These are phyloP conservation scores for Astrephomene gubernaculifera DNA, from an alignment of 139 green algal species.

Conservation along the genomic window DNA sequence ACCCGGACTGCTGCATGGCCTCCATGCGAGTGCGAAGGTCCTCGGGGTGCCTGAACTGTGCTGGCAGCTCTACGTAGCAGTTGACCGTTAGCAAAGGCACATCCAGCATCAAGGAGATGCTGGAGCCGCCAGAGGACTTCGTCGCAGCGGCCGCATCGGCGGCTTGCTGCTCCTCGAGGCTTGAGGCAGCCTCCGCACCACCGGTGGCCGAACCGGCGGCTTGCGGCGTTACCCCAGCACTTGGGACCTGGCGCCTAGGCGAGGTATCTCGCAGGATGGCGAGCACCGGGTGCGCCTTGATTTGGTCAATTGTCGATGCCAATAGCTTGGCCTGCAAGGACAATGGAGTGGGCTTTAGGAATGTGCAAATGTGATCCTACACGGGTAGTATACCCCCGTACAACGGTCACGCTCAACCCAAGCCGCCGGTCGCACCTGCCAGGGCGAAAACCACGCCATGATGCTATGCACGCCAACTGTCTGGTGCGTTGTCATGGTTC, in stretches of 20 bases:
- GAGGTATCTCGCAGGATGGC: too few species aligned
- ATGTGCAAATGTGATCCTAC: too few species aligned
- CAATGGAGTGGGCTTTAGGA: too few species aligned
- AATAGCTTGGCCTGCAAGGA: constrained; percentile 8
- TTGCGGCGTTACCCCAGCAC: too few species aligned
- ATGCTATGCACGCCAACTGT: constrained; percentile 40
- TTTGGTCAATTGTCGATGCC: neutral
- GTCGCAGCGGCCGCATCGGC: neutral
- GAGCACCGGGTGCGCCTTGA: constrained; percentile 10
- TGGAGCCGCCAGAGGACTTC: neutral
- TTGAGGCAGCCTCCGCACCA: too few species aligned
- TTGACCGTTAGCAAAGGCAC: constrained; percentile 37
- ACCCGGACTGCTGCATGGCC: constrained; percentile 29
- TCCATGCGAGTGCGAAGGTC: neutral
- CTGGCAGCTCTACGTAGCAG: constrained; percentile 35
- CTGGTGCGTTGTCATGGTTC: constrained; percentile 36
- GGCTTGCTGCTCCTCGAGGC: neutral
- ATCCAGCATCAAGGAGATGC: constrained; percentile 47
- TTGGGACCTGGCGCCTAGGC: too few species aligned
- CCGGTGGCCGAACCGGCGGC: too few species aligned
- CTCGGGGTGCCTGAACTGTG: neutral
- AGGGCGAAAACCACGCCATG: constrained; percentile 57
- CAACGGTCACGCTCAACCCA: too few species aligned
- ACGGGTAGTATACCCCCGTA: too few species aligned
- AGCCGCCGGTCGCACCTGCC: too few species aligned